Evolutionary conservation across 73 alveolate genomes (phyloP).

Genomic region (Tetrahymena borealis): DNA sequence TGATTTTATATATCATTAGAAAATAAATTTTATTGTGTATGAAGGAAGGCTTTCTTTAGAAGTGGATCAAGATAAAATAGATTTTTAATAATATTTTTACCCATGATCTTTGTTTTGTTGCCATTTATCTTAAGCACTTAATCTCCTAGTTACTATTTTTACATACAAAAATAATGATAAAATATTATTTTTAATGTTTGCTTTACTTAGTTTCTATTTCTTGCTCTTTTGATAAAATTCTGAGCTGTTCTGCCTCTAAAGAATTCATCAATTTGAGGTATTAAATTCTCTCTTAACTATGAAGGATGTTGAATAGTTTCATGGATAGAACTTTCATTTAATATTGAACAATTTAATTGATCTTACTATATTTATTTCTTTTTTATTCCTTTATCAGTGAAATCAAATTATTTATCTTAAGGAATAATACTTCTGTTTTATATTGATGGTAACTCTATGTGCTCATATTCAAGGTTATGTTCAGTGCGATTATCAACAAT

Average conservation of each 20-base stretch:
- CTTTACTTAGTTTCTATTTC: neutral
- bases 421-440: neutral
- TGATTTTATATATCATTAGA: too few species aligned
- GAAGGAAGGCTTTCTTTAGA: too few species aligned
- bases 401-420: neutral
- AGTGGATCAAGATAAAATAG: too few species aligned
- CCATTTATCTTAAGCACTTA: neutral
- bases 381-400: neutral
- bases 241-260: neutral
- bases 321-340: neutral
- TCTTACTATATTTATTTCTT: neutral
- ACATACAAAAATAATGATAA: neutral
- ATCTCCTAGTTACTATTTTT: neutral
- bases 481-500: neutral
- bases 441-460: neutral
- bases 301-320: neutral
- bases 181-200: neutral
- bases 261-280: neutral
- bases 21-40: too few species aligned
- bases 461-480: neutral
- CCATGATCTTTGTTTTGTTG: neutral
- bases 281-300: neutral
- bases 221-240: neutral
- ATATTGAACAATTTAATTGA: neutral
- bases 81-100: too few species aligned